Conservation (phyloP, 2,329 filamentous ascomycete species). For the Nigrospora sphaerica region DNA sequence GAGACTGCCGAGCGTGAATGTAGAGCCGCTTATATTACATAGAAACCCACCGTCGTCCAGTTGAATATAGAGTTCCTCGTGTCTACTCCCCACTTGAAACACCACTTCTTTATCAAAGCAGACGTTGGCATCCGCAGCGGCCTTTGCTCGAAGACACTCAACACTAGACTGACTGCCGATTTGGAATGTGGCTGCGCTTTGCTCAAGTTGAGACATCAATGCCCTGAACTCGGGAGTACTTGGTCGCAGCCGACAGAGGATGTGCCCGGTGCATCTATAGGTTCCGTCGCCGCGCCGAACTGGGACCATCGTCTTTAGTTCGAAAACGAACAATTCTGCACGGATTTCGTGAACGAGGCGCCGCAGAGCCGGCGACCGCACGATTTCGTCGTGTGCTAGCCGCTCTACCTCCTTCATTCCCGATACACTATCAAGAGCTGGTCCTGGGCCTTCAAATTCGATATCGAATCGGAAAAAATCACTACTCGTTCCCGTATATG, state of each 20-base stretch:
- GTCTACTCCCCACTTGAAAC: background rate
- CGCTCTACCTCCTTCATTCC: background rate
- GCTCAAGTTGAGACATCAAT: background rate
- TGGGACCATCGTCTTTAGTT: background rate
- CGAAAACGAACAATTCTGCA: constrained; percentile 1
- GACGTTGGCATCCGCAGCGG: background rate
- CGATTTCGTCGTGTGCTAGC: background rate
- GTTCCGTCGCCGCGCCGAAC: background rate
- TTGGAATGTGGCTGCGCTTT: background rate
- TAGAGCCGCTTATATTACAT: constrained; percentile 2
- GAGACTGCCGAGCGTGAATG: constrained; percentile 1
- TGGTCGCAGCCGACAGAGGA: background rate
- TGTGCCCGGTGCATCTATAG: background rate
- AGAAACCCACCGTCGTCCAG: background rate
- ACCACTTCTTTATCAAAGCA: constrained; percentile 1
- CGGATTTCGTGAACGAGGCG: background rate
- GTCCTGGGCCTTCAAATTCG: background rate
- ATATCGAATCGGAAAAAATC: constrained; percentile 1
- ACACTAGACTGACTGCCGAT: background rate
- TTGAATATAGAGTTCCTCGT: background rate
- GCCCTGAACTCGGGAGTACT: background rate
- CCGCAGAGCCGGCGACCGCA: background rate
- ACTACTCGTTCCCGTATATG: background rate
- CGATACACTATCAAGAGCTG: constrained; percentile 2
- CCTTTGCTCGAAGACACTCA: background rate